A percentile compares a stretch with the other conserved stretches of the same genome.
These are phyloP conservation scores for Cenococcum geophilum DNA, from an alignment of 495 filamentous ascomycete species.

Conservation along the genomic window DNA sequence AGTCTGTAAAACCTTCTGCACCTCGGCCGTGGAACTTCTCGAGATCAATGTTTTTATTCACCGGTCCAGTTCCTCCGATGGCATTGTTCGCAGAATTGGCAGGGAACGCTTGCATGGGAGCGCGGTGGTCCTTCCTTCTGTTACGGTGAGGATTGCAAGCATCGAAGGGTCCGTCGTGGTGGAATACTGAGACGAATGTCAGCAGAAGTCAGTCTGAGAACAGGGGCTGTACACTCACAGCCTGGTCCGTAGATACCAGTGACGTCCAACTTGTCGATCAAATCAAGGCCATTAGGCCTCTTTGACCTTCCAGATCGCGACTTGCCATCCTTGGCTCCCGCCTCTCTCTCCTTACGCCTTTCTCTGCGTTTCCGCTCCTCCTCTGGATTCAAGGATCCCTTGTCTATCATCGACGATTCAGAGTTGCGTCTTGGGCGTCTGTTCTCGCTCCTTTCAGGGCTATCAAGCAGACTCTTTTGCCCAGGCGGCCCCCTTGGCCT, in stretches of 20 bases:
- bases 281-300: slow-evolving; percentile 64
- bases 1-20: slow-evolving; percentile 84
- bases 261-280: slow-evolving; percentile 96
- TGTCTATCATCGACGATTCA: slow-evolving; percentile 81
- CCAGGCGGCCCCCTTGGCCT: slow-evolving; percentile 36
- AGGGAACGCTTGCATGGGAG: slow-evolving; percentile 96
- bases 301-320: slow-evolving; percentile 44
- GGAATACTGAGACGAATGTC: slow-evolving; percentile 62
- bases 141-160: slow-evolving; percentile 96
- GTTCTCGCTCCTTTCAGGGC: slow-evolving; percentile 37
- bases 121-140: slow-evolving; percentile 69
- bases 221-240: slow-evolving; percentile 52
- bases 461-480: slow-evolving; percentile 45
- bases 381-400: slow-evolving; percentile 56
- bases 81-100: slow-evolving; percentile 86
- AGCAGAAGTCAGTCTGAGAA: background rate
- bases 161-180: slow-evolving; percentile 98
- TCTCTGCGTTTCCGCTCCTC: slow-evolving; percentile 73
- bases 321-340: slow-evolving; percentile 49
- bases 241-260: slow-evolving; percentile 95
- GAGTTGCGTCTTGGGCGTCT: slow-evolving; percentile 77
- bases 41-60: slow-evolving; percentile 76
- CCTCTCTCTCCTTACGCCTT: slow-evolving; percentile 62
- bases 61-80: slow-evolving; percentile 78
- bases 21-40: slow-evolving; percentile 72